Evolutionary conservation across 495 filamentous ascomycete genomes (phyloP), one percentile per base, ranked within the genome.

Genomic region (Recurvomyces mirabilis): DNA sequence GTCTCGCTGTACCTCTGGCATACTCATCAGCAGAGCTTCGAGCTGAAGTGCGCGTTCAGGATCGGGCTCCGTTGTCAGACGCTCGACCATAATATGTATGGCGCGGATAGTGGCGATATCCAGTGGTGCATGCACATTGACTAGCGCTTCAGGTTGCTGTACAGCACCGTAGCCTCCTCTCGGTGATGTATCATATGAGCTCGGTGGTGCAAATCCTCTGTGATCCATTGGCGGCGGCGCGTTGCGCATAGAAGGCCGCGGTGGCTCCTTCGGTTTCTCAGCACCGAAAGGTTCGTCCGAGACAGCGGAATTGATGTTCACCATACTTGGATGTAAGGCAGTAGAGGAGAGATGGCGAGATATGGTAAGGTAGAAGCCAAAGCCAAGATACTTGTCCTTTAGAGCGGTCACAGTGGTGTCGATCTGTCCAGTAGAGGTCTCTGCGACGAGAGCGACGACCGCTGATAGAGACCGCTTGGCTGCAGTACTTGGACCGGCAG

Each of bases 21-120:
- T 70, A 26, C 74, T 81, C 91, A 96, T 95, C 2, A 99, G 73
- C 1, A 93, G 69, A 4, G 88, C 88, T 57, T 99, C 91, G 43
- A 95, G 93, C 59, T 93, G 84, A 5, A 53, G 12, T 6, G 40
- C 46, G 1, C 42, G 23, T 36, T 28, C 17, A 0, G 83, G 81
- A 0, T 88, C 87, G 49, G 87, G 74, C 10, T 75, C 75, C 17
- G 94, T 56, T 1, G 96, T 67, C 1, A 49, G 29, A 4, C 67
- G 68, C 52, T 96, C 91, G 25, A 93, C 65, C 0, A 87, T 85
- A 56, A 78, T 87, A 63, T 99, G 88, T 39, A 99, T 94, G 25
- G 93, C 66, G 34, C 76, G 78, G 2, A 96, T 65, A 52, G 84
- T 75, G 32, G 79, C 82, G 19, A 94, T 73, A 54, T 95, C 83